Evolutionary conservation across 495 filamentous ascomycete species (phyloP), one percentile per base, ranked within the genome.

Genomic region (Friedmanniomyces endolithicus): DNA sequence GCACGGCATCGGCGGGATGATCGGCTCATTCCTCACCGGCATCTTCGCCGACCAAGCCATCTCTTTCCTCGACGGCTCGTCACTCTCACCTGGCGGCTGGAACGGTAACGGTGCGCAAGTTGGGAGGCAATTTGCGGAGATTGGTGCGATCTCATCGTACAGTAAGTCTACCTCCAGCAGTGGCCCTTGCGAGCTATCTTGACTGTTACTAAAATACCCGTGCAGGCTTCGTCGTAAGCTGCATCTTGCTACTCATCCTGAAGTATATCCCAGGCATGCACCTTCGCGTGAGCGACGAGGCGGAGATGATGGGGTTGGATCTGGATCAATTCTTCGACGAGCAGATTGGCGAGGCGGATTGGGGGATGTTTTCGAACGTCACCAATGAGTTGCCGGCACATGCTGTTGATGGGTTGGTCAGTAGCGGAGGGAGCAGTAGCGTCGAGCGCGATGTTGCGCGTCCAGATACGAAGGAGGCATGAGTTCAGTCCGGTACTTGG

Each of bases 1-100:
- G 23, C 79, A 83, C 62, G 79, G 77, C 12, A 65, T 81, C 33
- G 81, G 80, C 24, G 81, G 80, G 0, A 78, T 81, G 68, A 67
- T 77, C 23, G 80, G 81, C 2, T 70, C 72, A n/a, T 78, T 83
- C 63, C 61, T 83, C 46, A 83, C 79, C 0, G 79, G 80, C 0
- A 74, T 82, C 48, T 83, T 83, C 55, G 79, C 80, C n/a, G 65
- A 69, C 52, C 46, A 35, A 11, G 67, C 65, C 61, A 64, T 70
- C 50, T 65, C 63, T 16, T 41, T 57, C 12, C 67, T 80, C 22
- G 76, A 81, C 48, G 75, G 78, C 19, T 64, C 58, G 11, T 75
- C 73, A 0, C 54, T 71, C 20, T 69, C 72, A 12, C 65, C 70
- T 27, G 78, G 79, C 25, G 78, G 66, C 35, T 73, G 81, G 53